Base-by-base conservation (phyloP, 202 grass and related monocot genomes). In the Schoenoplectus tabernaemontani region DNA sequence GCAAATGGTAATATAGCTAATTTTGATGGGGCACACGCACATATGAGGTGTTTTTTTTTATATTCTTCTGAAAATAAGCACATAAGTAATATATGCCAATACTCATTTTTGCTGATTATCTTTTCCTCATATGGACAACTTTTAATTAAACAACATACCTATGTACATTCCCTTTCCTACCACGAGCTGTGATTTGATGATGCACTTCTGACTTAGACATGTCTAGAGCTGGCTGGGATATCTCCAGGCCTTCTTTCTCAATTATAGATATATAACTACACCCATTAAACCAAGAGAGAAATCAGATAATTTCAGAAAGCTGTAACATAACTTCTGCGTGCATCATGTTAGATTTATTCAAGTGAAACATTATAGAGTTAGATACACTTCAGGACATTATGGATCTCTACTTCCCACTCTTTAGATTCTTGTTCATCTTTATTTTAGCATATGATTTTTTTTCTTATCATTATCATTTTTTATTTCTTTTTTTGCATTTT, bases 211-310 rank as follows among this genome's bases (percentile, higher is more conserved):
- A 97, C 38, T 90, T 91, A 1, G 20, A 63, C 82, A 84, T 85
- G 77, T 97, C 91, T 2, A 93, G 82, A 30, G 94, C 94, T 15
- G 91, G 94, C 82, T 97, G 91, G 76, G 94, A 93, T 81, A 97
- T 90, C 73, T 92, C 89, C 7, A 97, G 81, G 7, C 87, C 84
- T 78, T 97, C 91, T 1, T 36, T 78, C 34, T 75, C 11, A 50
- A 92, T 67, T 43, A 97, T 62, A 16, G 54, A n/a, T 58, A 97
- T 73, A 81, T 97, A 97, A 33, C 86, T 62, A 85, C 38, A 85
- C 34, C 34, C 37, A 77, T 17, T 9, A 76, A 56, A 77, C 17
- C 9, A 57, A 36, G 20, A 54, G 11, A 77, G 47, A 59, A 78
- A 78, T 4, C 0, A 62, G 19, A 59, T 19, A 47, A 44, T 19